Conservation (phyloP, 306 rosid genomes). For the Acacia acuminata region DNA sequence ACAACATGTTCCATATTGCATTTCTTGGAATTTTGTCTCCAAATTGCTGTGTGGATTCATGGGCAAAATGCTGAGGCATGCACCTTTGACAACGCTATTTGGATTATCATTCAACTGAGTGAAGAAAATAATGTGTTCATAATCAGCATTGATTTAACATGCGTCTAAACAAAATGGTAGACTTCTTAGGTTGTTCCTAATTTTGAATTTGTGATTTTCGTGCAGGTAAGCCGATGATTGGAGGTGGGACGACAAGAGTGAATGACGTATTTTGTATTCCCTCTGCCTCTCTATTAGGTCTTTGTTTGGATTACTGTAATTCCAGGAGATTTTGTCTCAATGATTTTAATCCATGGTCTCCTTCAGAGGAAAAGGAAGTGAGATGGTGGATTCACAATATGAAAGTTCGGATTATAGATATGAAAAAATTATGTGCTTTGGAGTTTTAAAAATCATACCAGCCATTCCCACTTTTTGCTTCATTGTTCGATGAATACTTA, state of each 20-base stretch:
- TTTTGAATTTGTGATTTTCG: background rate
- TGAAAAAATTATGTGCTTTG: background rate
- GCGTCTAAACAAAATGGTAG: background rate
- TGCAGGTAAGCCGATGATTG: conserved; percentile 21
- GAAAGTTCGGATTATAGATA: background rate
- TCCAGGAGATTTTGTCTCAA: background rate
- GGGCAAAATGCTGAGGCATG: background rate
- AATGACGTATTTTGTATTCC: background rate
- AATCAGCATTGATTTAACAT: background rate
- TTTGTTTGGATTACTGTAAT: background rate
- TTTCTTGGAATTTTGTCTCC: background rate
- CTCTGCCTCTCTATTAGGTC: background rate
- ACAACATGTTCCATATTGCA: background rate
- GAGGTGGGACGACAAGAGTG: background rate
- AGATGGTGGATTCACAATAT: background rate
- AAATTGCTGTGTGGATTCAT: background rate
- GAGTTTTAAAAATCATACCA: background rate
- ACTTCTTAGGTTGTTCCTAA: background rate
- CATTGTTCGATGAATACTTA: background rate
- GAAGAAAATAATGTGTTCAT: background rate
- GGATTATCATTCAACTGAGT: background rate
- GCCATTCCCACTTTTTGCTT: background rate
- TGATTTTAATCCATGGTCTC: conserved; percentile 5
- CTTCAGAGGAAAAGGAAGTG: conserved; percentile 14
- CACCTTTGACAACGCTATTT: background rate